Base-by-base conservation (phyloP, 2,329 filamentous ascomycete species). In the Drechmeria coniospora region DNA sequence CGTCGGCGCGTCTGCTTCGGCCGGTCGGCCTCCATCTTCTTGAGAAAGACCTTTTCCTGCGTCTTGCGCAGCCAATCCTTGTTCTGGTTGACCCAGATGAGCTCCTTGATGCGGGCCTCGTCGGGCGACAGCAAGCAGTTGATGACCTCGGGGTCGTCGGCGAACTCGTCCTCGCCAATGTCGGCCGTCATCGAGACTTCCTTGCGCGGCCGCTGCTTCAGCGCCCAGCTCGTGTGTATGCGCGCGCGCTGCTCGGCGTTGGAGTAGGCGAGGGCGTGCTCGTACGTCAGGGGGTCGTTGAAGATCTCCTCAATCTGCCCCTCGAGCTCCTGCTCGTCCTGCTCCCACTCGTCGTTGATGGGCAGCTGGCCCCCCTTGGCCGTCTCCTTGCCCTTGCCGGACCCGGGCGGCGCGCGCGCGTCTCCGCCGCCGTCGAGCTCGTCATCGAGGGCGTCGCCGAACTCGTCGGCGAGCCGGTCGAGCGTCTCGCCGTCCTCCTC, bases 71-170 rank as follows among this genome's bases (percentile, higher is more conserved):
- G 63, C 69, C 86, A 98, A 39, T 92, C 83, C 48, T 90, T 84
- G 52, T 98, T 95, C 47, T 86, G 76, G 33, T 87, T 86, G 23
- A 92, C 74, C 90, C 90, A 98, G 28, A 95, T 80, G 33, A 74
- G 73, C 50, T 94, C 86, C 50, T 94, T 95, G 45, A 84, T 71
- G 19, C 68, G 68, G 2, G 76, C 70, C 54, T 95, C 86, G 3
- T 72, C 68, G 1, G 75, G 68, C 0, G 66, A 68, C 5, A 95
- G 63, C 20, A 84, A 54, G 45, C 86, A 93, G 41, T 79, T 79
- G 33, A 67, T 59, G 5, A 98, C 83, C 50, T 98, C 90, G 0
- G 75, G 78, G 36, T 98, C 90, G 41, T 92, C 74, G 21, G 76
- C 80, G 44, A 95, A 94, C 45, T 94, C 86, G 32, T 79, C 69